These are phyloP conservation scores for Didymella glomerata DNA, from an alignment of 2,329 filamentous ascomycete species.

Conservation along the genomic window DNA sequence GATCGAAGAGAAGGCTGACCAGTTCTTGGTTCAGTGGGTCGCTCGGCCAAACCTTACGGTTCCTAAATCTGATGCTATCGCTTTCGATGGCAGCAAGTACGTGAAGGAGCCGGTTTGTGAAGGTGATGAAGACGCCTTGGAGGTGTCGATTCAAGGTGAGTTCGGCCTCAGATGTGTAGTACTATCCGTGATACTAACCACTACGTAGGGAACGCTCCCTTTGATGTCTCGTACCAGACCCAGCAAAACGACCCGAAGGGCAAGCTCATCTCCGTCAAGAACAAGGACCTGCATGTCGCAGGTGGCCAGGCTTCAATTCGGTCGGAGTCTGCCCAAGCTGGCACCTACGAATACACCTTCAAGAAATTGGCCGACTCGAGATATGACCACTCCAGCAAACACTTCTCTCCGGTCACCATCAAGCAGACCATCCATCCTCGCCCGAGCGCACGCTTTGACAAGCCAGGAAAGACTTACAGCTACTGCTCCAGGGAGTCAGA, in stretches of 20 bases:
- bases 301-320: slow-evolving; percentile 78
- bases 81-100: slow-evolving; percentile 63
- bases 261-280: slow-evolving; percentile 64
- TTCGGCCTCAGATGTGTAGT: slow-evolving; percentile 33
- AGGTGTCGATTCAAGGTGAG: slow-evolving; percentile 79
- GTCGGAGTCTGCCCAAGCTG: slow-evolving; percentile 85
- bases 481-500: slow-evolving; percentile 88
- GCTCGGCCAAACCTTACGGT: slow-evolving; percentile 77
- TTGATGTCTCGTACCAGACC: slow-evolving; percentile 82
- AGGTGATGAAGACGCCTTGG: slow-evolving; percentile 89
- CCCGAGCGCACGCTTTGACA: slow-evolving; percentile 81
- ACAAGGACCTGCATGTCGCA: slow-evolving; percentile 78
- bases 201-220: slow-evolving; percentile 75
- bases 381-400: slow-evolving; percentile 76
- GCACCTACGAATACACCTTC: slow-evolving; percentile 87
- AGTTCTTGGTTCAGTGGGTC: slow-evolving; percentile 86
- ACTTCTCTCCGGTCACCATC: slow-evolving; percentile 72
- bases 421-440: slow-evolving; percentile 85
- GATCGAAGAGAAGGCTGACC: slow-evolving; percentile 75
- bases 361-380: slow-evolving; percentile 82
- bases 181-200: slow-evolving; percentile 33
- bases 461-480: slow-evolving; percentile 92
- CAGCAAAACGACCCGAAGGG: slow-evolving; percentile 73
- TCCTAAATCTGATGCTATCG: slow-evolving; percentile 68
- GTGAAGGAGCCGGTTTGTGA: slow-evolving; percentile 88